A percentile compares a stretch with the other conserved stretches of the same genome.
These are phyloP conservation scores for Termitomyces sp. DNA, from an alignment of 768 basidiomycete species.

Conservation along the genomic window DNA sequence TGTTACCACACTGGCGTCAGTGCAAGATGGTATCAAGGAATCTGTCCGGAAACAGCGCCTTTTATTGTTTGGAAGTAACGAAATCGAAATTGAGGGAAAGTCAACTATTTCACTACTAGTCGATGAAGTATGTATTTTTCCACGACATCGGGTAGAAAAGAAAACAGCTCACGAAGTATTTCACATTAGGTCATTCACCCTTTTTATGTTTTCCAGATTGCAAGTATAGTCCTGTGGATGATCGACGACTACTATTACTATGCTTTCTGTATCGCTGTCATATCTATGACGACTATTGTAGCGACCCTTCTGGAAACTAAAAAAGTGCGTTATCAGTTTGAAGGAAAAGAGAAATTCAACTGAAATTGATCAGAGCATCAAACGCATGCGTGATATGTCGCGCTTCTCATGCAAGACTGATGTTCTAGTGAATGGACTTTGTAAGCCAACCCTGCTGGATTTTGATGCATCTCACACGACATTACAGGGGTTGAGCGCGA, in stretches of 20 bases:
- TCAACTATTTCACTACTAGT: slow-evolving; percentile 70
- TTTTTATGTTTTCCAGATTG: slow-evolving; percentile 98
- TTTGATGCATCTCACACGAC: neutral
- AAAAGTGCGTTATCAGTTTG: slow-evolving; percentile 46
- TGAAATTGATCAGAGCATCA: slow-evolving; percentile 59
- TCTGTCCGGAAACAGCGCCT: slow-evolving; percentile 56
- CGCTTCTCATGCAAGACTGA: slow-evolving; percentile 76
- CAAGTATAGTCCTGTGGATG: slow-evolving; percentile 91
- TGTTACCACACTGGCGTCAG: slow-evolving; percentile 58
- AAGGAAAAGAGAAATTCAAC: neutral
- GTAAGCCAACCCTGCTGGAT: slow-evolving; percentile 37
- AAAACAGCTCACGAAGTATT: neutral
- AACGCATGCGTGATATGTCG: slow-evolving; percentile 95
- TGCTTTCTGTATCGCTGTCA: slow-evolving; percentile 93
- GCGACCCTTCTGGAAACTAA: slow-evolving; percentile 91
- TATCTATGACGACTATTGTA: slow-evolving; percentile 76
- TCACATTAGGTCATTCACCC: slow-evolving; percentile 77
- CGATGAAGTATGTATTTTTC: slow-evolving; percentile 65
- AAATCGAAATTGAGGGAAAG: slow-evolving; percentile 89
- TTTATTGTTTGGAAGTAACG: slow-evolving; percentile 76
- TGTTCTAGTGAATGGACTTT: slow-evolving; percentile 63
- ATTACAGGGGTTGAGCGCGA: slow-evolving; percentile 61
- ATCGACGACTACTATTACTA: slow-evolving; percentile 96
- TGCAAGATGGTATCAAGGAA: slow-evolving; percentile 60
- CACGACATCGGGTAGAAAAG: neutral